Base-by-base conservation (phyloP, 75 land plant genomes). In the Pinus tabuliformis region DNA sequence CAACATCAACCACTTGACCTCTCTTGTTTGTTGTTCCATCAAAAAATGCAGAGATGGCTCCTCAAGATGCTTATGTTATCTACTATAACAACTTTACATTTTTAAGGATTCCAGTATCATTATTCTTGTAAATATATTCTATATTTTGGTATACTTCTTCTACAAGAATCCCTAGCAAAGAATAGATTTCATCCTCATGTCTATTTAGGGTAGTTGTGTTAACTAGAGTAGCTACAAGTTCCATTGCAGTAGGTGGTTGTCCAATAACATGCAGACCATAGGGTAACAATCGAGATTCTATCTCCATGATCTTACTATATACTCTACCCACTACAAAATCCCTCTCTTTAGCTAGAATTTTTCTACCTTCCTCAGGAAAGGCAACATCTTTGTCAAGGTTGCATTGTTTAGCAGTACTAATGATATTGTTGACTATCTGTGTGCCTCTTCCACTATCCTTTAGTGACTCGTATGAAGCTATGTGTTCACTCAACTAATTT, bases 221-320 rank as follows among this genome's bases (percentile, higher is more conserved):
- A 30, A 97, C 99, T 65, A 97, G 81, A 24, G 99, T 97, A 1
- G 99, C 99, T 11, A 97, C 98, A 6, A 98, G 98, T 79, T 97
- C 99, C 90, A 91, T 79, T 12, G 99, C 98, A 36, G 96, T 86
- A 11, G 99, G 99, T 20, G 99, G 99, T 81, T 97, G 96, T 0
- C 99, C 98, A 78, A 97, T 97, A 62, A 97, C 87, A 70, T 97
- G 99, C 36, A 97, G 90, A 9, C 98, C 99, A 70, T 98, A 97
- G 11, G 99, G 98, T 37, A 97, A 66, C 22, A 95, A 79, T 6
- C 99, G 77, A 30, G 99, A 97, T 70, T 97, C 99, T 72, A 97
- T 95, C 79, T 97, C 99, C 99, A 97, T 97, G 76, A 97, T 86
- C 83, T 97, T 97, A 22, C 98, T 91, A 60, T 97, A 97, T 3